phyloP scores from a whole-genome alignment of 2,329 filamentous ascomycete species.

The Pseudodiploospora longispora region DNA sequence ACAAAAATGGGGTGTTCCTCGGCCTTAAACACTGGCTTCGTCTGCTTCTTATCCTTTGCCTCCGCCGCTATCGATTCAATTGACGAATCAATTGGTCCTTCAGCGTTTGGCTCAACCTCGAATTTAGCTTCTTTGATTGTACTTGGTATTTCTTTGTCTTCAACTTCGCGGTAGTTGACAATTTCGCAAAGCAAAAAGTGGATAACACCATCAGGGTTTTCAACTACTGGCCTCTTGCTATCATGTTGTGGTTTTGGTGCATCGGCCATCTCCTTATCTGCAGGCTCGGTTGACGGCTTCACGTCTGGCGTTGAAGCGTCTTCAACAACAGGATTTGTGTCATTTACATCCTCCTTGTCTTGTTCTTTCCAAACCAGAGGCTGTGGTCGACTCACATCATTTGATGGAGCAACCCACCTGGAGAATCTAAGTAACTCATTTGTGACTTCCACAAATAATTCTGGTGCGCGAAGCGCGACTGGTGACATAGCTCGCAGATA shows the following conservation, averaged over 20 bases:
- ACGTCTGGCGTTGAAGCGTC: constrained; percentile 32
- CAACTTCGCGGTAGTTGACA: constrained; percentile 83
- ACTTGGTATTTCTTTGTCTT: constrained; percentile 62
- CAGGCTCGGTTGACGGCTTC: constrained; percentile 51
- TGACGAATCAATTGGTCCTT: constrained; percentile 20
- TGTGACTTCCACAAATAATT: constrained; percentile 78
- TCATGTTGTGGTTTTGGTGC: constrained; percentile 57
- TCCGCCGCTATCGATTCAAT: constrained; percentile 25
- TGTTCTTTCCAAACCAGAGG: constrained; percentile 35
- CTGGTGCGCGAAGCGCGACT: constrained; percentile 71
- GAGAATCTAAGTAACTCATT: constrained; percentile 74
- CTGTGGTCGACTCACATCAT: constrained; percentile 25
- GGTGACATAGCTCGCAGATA: constrained; percentile 75
- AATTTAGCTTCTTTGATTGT: constrained; percentile 34
- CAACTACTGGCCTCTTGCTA: constrained; percentile 73
- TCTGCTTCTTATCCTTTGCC: constrained; percentile 51
- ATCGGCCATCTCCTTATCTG: constrained; percentile 55
- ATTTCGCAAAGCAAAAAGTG: constrained; percentile 92
- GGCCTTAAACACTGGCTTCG: constrained; percentile 75
- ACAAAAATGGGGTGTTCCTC: constrained; percentile 95
- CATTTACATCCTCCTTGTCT: constrained; percentile 11
- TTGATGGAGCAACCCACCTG: constrained; percentile 43
- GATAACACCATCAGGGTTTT: constrained; percentile 90
- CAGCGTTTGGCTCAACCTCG: constrained; percentile 21
- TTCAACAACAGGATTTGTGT: constrained; percentile 10